These are phyloP conservation scores for Globisporangium camurandrum DNA, from an alignment of 352 stramenopile species.

Conservation along the genomic window DNA sequence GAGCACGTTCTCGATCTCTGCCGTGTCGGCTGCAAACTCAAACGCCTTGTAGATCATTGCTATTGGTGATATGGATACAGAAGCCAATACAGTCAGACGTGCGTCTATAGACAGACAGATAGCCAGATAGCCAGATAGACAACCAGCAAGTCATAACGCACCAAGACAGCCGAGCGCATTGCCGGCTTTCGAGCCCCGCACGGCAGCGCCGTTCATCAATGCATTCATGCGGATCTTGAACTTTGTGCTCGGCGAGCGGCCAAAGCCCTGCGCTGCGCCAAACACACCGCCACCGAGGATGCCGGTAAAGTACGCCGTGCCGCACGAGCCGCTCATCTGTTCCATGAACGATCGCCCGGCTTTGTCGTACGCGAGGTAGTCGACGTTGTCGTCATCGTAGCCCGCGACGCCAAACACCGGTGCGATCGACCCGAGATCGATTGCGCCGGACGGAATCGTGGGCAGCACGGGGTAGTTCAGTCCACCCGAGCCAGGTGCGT, in stretches of 20 bases:
- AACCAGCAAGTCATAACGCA: too few relatives aligned
- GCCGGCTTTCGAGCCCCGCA: conserved; percentile 77
- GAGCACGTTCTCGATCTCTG: conserved; percentile 74
- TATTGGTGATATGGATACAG: conserved; percentile 18
- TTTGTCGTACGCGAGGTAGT: conserved; percentile 86
- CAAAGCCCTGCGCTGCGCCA: conserved; percentile 59
- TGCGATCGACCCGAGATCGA: conserved; percentile 79
- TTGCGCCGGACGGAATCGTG: conserved; percentile 63
- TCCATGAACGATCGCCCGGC: conserved; percentile 80
- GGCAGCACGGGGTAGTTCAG: conserved; percentile 69
- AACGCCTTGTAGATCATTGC: conserved; percentile 86
- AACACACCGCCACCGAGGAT: conserved; percentile 73
- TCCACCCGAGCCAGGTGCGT: conserved; percentile 32
- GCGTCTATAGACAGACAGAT: not conserved
- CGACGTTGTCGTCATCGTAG: conserved; percentile 64
- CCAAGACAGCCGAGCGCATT: conserved; percentile 77
- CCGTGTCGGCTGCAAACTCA: conserved; percentile 72
- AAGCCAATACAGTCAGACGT: conserved; percentile 7
- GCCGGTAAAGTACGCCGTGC: conserved; percentile 77
- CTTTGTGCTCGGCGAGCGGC: conserved; percentile 70
- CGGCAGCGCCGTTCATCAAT: conserved; percentile 78
- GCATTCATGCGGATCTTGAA: conserved; percentile 87
- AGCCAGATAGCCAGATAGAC: conserved; percentile 7
- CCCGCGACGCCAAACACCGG: conserved; percentile 78
- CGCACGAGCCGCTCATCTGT: conserved; percentile 70